Conservation (phyloP, 202 grass and related monocot species). For the Brachypodium distachyon region DNA sequence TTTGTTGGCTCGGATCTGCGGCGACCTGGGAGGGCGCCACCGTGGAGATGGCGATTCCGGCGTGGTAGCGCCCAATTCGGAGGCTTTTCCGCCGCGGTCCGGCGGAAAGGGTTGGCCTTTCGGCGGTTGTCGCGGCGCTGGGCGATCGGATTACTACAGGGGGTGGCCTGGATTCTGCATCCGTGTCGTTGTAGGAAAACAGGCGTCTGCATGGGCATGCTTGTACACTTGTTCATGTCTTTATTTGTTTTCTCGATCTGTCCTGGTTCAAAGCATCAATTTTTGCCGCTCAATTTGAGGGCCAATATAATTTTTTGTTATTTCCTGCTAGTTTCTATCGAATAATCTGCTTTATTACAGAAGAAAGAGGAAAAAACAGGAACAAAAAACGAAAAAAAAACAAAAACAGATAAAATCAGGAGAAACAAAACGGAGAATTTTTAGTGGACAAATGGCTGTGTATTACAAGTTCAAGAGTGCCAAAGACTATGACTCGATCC, state of each 20-base stretch:
- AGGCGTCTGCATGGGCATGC: background rate
- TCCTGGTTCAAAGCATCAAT: conserved; percentile 42
- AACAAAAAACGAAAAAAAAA: background rate
- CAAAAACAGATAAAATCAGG: conserved; percentile 18
- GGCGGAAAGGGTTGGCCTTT: background rate
- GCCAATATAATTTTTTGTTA: conserved; percentile 23
- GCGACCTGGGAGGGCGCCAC: conserved; percentile 9
- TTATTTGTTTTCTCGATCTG: conserved; percentile 25
- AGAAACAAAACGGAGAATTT: conserved; percentile 13
- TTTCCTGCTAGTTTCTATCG: conserved; percentile 15
- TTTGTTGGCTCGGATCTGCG: conserved; percentile 5
- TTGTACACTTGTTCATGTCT: conserved; percentile 44
- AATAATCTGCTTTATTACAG: conserved; percentile 29
- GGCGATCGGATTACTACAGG: background rate
- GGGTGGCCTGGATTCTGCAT: background rate
- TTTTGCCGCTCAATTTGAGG: conserved; percentile 29
- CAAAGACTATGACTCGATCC: conserved; percentile 93
- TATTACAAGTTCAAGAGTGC: conserved; percentile 99
- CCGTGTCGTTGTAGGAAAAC: background rate
- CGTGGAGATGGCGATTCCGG: conserved; percentile 19
- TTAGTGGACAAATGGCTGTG: conserved; percentile 67
- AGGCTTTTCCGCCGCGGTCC: background rate
- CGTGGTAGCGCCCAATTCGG: conserved; percentile 13
- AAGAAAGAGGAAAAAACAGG: background rate
- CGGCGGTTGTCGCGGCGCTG: too few species aligned